Base-by-base conservation (phyloP, 768 basidiomycete species). In the Hygrophoropsis aurantiaca region DNA sequence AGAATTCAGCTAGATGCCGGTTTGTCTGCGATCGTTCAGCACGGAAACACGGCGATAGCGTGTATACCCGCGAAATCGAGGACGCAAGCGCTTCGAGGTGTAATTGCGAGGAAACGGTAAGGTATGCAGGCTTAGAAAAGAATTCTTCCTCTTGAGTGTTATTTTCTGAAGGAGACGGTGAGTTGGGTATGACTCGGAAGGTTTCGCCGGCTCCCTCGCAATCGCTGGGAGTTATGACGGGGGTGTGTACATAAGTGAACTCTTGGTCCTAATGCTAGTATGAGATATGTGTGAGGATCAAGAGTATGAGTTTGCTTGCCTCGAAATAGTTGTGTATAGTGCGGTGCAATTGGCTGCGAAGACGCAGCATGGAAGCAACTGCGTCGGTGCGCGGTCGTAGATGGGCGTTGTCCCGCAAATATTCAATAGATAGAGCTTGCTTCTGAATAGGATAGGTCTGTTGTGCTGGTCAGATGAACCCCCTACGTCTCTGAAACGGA, bases 161-260 rank as follows among this genome's bases (percentile, higher is more conserved):
- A n/a, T 16, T 18, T 36, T 56, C 44, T 5, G 62, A 18, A 10
- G 55, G 9, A 10, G 58, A 46, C n/a, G 60, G 46, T 32, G 65
- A 54, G 19, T 75, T 55, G 39, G 76, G 70, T 2, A 75, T 71
- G 24, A 95, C 72, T 5, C 79, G 77, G 65, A 98, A 98, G 2
- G 89, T 81, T 66, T 98, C 94, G 16, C 97, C 95, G 6, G 88
- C 94, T 11, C 94, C 97, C 73, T 99, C 97, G 44, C 94, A 94
- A 64, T 99, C 97, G 56, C 83, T 92, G 13, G 82, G 81, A 0
- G 95, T 97, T 19, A 97, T 68, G 38, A 98, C 78, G 1, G 97
- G 97, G 0, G 94, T 88, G 58, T 97, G 85, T 11, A 79, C 78
- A 58, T 87, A 81, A 30, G 72, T 66, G 63, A 97, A 98, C 9